Conservation (phyloP, 768 basidiomycete genomes). For the Tricholoma flavovirens region DNA sequence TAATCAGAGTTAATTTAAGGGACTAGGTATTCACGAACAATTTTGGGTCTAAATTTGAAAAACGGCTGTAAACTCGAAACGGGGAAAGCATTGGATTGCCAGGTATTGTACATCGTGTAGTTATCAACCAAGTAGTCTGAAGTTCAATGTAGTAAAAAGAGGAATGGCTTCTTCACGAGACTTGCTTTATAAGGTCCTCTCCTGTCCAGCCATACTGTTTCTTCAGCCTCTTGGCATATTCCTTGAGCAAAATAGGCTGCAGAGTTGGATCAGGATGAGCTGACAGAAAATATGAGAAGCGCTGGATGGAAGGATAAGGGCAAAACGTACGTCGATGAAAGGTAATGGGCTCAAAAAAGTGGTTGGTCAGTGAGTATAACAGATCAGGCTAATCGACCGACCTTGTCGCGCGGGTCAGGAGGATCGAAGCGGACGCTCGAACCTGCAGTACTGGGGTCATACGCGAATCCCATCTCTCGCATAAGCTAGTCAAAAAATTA, state of each 20-base stretch:
- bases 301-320: neutral
- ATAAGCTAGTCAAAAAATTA: slow-evolving; percentile 47
- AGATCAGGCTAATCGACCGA: slow-evolving; percentile 16
- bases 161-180: slow-evolving; percentile 4
- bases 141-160: too few species aligned
- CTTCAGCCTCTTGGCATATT: slow-evolving; percentile 54
- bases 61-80: too few species aligned
- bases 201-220: slow-evolving; percentile 62
- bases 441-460: slow-evolving; percentile 71
- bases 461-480: slow-evolving; percentile 72
- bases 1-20: too few species aligned
- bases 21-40: too few species aligned
- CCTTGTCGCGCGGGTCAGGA: slow-evolving; percentile 43
- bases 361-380: neutral
- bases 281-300: slow-evolving; percentile 20
- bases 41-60: too few species aligned
- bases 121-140: neutral
- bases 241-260: slow-evolving; percentile 40
- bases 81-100: too few species aligned
- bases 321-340: slow-evolving; percentile 64
- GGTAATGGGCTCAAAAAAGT: slow-evolving; percentile 49
- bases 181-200: slow-evolving; percentile 33
- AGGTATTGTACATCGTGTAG: neutral
- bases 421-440: slow-evolving; percentile 82
- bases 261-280: slow-evolving; percentile 74